Conservation (phyloP, 2,329 filamentous ascomycete genomes). For the Fusarium continuum region DNA sequence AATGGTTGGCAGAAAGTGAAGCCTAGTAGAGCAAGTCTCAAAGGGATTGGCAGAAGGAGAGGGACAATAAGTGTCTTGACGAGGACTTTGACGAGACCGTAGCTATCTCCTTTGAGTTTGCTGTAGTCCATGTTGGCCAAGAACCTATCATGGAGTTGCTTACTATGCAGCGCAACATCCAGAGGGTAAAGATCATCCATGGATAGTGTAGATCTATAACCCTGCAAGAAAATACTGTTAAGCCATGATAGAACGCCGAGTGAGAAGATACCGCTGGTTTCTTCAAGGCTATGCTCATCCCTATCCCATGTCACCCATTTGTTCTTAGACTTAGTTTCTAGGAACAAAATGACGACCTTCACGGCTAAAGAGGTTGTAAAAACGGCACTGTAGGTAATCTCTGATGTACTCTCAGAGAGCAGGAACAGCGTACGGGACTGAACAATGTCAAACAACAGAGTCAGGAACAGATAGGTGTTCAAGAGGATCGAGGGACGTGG, state of each 20-base stretch:
- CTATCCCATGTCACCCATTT: constrained; percentile 50
- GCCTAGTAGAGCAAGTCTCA: constrained; percentile 47
- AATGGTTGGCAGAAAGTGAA: constrained; percentile 53
- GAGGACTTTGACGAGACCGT: constrained; percentile 45
- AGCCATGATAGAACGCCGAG: constrained; percentile 49
- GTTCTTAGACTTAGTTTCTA: constrained; percentile 52
- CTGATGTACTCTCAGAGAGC: constrained; percentile 21
- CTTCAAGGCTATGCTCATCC: constrained; percentile 51
- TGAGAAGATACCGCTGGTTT: constrained; percentile 46
- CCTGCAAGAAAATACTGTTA: constrained; percentile 47
- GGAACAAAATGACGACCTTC: constrained; percentile 47
- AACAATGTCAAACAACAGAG: constrained; percentile 54
- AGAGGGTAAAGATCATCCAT: constrained; percentile 49
- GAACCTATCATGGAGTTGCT: constrained; percentile 26
- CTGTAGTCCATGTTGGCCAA: constrained; percentile 39
- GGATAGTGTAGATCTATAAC: constrained; percentile 47
- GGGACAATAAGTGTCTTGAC: constrained; percentile 43
- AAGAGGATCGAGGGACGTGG: constrained; percentile 55
- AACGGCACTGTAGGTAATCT: constrained; percentile 40
- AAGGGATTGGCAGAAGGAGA: constrained; percentile 43
- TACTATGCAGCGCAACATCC: constrained; percentile 34
- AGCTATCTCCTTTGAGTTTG: constrained; percentile 12
- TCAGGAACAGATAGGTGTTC: constrained; percentile 52
- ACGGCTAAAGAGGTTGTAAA: constrained; percentile 48
- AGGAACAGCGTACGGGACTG: constrained; percentile 56